Conservation (phyloP, 371 early-diverging fungal genomes). For the Polyrhizophydium stewartii region DNA sequence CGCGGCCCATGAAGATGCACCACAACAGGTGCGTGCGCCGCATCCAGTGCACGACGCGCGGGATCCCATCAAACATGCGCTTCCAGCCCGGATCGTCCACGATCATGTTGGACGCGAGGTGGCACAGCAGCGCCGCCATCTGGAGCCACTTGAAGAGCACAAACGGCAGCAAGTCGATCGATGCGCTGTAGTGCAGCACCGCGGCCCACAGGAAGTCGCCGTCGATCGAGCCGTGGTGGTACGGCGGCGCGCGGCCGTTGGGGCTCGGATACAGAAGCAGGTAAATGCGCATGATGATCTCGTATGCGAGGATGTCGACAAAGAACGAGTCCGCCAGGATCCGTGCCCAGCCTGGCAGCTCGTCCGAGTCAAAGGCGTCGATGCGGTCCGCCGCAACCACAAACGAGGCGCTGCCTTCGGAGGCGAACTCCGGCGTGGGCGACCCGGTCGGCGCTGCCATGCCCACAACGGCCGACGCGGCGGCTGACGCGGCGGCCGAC, state of each 20-base stretch:
- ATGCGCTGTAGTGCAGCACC: not conserved
- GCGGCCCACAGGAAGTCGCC: constrained; percentile 1
- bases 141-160: constrained; percentile 1
- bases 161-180: not conserved
- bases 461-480: not conserved
- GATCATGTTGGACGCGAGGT: not conserved
- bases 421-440: not conserved
- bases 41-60: not conserved
- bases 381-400: too few relatives aligned
- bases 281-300: not conserved
- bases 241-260: not conserved
- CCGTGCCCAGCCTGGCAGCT: not conserved
- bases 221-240: constrained; percentile 2
- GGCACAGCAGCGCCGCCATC: not conserved
- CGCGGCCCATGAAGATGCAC: not conserved
- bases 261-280: not conserved
- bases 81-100: not conserved
- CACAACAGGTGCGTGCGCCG: not conserved
- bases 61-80: not conserved
- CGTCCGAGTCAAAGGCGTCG: not conserved
- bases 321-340: not conserved
- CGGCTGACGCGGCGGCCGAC: not conserved
- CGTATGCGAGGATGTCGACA: not conserved
- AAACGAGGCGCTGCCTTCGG: not conserved
- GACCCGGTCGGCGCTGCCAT: not conserved